Evolutionary conservation across 2,329 filamentous ascomycete species (phyloP).

Genomic region (Pyrenophora tritici-repentis): DNA sequence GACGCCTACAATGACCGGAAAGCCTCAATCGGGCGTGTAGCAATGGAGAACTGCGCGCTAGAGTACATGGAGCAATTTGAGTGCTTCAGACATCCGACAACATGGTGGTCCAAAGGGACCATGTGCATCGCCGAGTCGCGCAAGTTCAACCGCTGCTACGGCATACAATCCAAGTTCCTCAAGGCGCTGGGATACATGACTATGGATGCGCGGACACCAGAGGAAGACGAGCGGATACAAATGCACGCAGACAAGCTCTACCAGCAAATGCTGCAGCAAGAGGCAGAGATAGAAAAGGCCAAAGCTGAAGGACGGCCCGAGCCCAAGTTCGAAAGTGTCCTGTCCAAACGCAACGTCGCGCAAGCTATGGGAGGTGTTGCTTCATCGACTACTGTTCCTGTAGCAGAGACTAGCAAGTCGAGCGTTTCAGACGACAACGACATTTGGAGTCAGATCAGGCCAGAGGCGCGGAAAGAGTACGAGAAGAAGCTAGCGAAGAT

Average conservation of each 20-base stretch:
- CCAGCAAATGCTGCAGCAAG: conserved; percentile 83
- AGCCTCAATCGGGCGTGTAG: conserved; percentile 75
- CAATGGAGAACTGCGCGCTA: conserved; percentile 89
- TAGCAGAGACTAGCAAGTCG: conserved; percentile 3
- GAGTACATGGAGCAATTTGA: conserved; percentile 82
- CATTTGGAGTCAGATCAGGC: conserved; percentile 41
- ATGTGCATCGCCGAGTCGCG: conserved; percentile 80
- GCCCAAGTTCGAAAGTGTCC: conserved; percentile 64
- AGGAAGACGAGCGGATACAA: conserved; percentile 83
- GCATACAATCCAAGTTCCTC: conserved; percentile 86
- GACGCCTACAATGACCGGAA: conserved; percentile 84
- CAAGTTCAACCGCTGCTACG: conserved; percentile 84
- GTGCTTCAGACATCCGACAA: conserved; percentile 75
- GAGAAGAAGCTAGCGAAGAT: conserved; percentile 41
- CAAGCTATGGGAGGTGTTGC: conserved; percentile 30
- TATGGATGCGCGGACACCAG: conserved; percentile 65
- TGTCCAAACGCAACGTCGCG: conserved; percentile 49
- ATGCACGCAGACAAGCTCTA: conserved; percentile 94
- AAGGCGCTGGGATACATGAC: conserved; percentile 87
- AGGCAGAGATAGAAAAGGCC: conserved; percentile 72
- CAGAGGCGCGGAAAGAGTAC: conserved; percentile 36
- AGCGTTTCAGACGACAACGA: conserved; percentile 21
- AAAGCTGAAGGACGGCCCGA: conserved; percentile 59
- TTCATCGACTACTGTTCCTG: conserved; percentile 10
- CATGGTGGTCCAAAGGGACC: conserved; percentile 69